Percentiles rank a stretch among this genome's conserved stretches.
These are phyloP conservation scores for Zoysia pacifica DNA, from an alignment of 176 grass and related monocot genomes.

Conservation along the genomic window DNA sequence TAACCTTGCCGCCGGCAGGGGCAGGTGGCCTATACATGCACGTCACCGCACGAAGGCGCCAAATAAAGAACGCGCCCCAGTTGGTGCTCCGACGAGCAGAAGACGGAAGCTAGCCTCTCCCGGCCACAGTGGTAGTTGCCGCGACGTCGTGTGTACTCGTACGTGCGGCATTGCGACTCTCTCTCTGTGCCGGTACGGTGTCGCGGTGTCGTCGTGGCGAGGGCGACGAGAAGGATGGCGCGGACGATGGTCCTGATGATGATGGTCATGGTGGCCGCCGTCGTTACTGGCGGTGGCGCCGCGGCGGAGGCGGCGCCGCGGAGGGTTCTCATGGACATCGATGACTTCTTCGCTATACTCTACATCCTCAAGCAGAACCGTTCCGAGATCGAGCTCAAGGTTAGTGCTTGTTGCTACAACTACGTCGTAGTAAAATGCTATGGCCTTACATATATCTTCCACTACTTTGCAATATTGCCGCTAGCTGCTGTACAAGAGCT, in stretches of 20 bases:
- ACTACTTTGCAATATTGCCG: too few species aligned
- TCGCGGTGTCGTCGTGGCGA: not conserved
- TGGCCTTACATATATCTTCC: too few species aligned
- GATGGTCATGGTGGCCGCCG: not conserved
- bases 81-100: not conserved
- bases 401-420: not conserved
- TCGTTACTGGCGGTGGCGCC: not conserved
- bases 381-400: conserved; percentile 78
- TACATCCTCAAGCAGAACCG: conserved; percentile 80
- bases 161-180: not conserved
- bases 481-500: too few species aligned
- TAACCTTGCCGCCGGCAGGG: not conserved
- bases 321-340: conserved; percentile 68
- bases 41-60: not conserved
- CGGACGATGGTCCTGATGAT: not conserved
- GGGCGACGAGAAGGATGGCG: not conserved
- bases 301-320: conserved; percentile 16
- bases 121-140: not conserved
- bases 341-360: conserved; percentile 72
- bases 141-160: not conserved
- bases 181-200: not conserved
- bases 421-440: too few species aligned
- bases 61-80: too few species aligned
- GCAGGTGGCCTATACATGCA: not conserved
- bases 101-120: not conserved